Base-by-base conservation (phyloP, 2,329 filamentous ascomycete genomes). In the Fusarium incarnatum region DNA sequence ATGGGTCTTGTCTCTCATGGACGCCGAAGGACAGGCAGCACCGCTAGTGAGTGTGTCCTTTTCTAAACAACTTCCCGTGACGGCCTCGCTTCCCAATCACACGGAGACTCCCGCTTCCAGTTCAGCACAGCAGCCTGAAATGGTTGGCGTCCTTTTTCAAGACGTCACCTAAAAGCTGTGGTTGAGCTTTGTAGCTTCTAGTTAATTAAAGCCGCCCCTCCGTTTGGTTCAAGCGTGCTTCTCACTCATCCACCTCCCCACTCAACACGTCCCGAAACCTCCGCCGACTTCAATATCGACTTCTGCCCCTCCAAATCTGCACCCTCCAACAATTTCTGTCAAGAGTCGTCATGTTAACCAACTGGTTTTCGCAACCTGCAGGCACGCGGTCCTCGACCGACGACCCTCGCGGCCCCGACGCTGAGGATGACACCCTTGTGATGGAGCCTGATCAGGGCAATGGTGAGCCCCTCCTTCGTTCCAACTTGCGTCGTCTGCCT, bases 381-480 rank as follows among this genome's bases (percentile, higher is more conserved):
- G 84, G 83, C 77, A 82, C 79, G 73, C 80, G 81, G 70, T 88
- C 87, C 47, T 91, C 90, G 7, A 81, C 80, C 70, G 89, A 92
- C 60, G 89, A 89, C 25, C 77, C 74, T 60, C 78, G 78, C 65
- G 79, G 73, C 67, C 80, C 81, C 64, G 82, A 84, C 40, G 74
- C 68, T 58, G 82, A 83, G 65, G 91, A 94, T 75, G 93, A 97
- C 76, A 94, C 94, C 77, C 91, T 89, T 60, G 87, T 95, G 67
- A 91, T 98, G 76, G 94, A 97, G 82, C 88, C 93, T 65, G 94
- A 98, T 58, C 94, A 98, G 86, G 94, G 94, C 82, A 98, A 95
- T 87, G 92, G 94, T 97, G 83, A 66, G 58, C 56, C 55, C 47
- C 57, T 68, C 57, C 48, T 49, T 60, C 41, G 48, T 54, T 48